Evolutionary conservation across 2,329 filamentous ascomycete species (phyloP), one percentile per base, ranked within the genome.

Genomic region (Alternaria burnsii): DNA sequence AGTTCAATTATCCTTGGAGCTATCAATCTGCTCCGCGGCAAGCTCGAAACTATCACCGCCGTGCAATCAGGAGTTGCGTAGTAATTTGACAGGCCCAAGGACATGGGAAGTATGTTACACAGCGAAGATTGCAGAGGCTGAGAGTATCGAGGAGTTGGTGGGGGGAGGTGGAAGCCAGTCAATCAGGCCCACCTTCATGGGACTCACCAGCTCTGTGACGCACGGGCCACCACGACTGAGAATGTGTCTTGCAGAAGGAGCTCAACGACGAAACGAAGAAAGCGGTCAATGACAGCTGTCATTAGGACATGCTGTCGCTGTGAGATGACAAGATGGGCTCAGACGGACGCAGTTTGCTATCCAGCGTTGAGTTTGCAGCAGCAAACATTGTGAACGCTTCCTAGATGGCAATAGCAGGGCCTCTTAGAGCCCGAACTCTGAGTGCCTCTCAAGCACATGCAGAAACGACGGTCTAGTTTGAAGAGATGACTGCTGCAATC

Each of bases 141-240:
- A 46, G 30, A 43, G 28, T 59, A 18, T 50, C 16, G 32, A 43
- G 42, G 32, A 42, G 42, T 38, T 41, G 36, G 50, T 59, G 50
- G 32, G 22, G 41, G 20, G 42, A 11, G 30, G 20, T 32, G 18
- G 50, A 53, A 20, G 50, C 42, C 14, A 14, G 50, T 32, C 44
- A 52, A 40, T 7, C 26, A 28, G 26, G 36, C 22, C 20, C 34
- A 52, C 41, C 36, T 44, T 38, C 9, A 47, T 26, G 22, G n/a
- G 32, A 55, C 55, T 32, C 22, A 26, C 40, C 51, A 30, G 20
- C 22, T 14, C 22, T 26, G 3, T 41, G 3, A 12, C 38, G 59
- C 59, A 61, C 55, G 41, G 59, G 9, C 59, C 51, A 34, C 18
- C 38, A 8, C 32, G 20, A 52, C 32, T 56, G 46, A 47, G 40